These are phyloP conservation scores for Trichoderma atrobrunneum DNA, from an alignment of 2,329 filamentous ascomycete species.

Conservation along the genomic window DNA sequence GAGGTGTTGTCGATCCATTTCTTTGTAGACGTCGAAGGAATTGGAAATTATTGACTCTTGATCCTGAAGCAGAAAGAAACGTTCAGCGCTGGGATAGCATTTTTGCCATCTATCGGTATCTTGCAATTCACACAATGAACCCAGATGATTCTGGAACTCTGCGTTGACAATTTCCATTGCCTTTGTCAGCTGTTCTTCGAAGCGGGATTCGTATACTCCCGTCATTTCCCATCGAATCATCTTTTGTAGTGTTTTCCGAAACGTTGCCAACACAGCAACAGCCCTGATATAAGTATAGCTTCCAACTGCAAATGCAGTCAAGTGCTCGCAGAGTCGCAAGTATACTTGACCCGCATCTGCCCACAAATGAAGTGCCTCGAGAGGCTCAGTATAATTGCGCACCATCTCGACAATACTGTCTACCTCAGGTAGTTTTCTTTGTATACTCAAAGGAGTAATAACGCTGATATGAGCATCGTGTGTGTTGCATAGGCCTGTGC, in stretches of 20 bases:
- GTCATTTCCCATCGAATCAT: background rate
- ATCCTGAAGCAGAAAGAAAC: background rate
- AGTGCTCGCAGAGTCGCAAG: background rate
- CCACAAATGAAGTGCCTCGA: background rate
- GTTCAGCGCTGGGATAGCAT: background rate
- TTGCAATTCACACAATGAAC: background rate
- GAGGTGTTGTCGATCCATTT: background rate
- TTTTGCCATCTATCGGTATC: background rate
- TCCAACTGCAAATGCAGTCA: background rate
- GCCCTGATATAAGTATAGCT: background rate
- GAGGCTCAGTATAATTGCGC: background rate
- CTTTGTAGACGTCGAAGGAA: background rate
- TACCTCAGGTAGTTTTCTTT: background rate
- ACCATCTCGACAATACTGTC: background rate
- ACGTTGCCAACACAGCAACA: background rate
- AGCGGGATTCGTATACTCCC: background rate
- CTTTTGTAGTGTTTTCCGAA: background rate
- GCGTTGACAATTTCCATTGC: background rate
- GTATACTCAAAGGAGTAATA: background rate
- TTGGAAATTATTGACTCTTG: background rate
- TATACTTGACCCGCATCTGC: background rate
- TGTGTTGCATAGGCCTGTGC: background rate
- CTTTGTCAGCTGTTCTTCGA: background rate
- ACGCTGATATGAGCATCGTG: background rate
- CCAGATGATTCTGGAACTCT: background rate